These are phyloP conservation scores for Saksenaea vasiformis DNA, from an alignment of 371 early-diverging fungal species.

Conservation along the genomic window DNA sequence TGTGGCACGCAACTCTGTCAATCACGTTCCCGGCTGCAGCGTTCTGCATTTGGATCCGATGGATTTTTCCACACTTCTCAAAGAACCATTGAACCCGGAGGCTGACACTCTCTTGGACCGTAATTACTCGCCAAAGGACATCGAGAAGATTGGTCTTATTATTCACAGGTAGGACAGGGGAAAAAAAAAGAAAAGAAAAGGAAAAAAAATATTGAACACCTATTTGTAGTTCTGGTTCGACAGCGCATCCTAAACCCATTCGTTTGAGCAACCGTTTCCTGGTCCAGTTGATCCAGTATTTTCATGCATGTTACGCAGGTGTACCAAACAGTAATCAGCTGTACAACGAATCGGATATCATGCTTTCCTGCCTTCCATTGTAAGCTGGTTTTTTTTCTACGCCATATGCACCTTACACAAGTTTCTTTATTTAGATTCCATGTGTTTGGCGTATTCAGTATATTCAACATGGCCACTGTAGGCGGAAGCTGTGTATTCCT, in stretches of 20 bases:
- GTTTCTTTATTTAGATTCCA: slow-evolving; percentile 12
- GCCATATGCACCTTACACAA: too few species aligned
- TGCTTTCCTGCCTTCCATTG: background rate
- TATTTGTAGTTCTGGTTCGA: slow-evolving; percentile 27
- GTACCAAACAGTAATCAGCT: background rate
- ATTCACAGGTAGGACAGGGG: slow-evolving; percentile 11
- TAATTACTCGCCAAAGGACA: background rate
- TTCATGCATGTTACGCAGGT: background rate
- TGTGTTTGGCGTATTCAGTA: slow-evolving; percentile 11
- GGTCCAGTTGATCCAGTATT: slow-evolving; percentile 1
- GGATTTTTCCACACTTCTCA: slow-evolving; percentile 7
- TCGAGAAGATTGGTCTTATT: slow-evolving; percentile 19
- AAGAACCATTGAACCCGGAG: background rate
- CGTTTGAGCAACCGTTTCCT: slow-evolving; percentile 28
- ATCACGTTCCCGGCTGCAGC: background rate
- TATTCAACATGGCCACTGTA: background rate
- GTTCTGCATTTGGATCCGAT: background rate
- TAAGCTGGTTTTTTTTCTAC: background rate
- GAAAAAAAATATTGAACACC: too few species aligned
- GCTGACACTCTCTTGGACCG: background rate
- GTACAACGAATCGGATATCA: background rate
- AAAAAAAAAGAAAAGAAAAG: background rate
- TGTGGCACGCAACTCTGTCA: slow-evolving; percentile 1
- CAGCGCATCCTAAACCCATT: slow-evolving; percentile 31
- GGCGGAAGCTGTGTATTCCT: slow-evolving; percentile 12